These are phyloP conservation scores for Gossypium anomalum DNA, from an alignment of 345 rosid genomes.

Conservation along the genomic window DNA sequence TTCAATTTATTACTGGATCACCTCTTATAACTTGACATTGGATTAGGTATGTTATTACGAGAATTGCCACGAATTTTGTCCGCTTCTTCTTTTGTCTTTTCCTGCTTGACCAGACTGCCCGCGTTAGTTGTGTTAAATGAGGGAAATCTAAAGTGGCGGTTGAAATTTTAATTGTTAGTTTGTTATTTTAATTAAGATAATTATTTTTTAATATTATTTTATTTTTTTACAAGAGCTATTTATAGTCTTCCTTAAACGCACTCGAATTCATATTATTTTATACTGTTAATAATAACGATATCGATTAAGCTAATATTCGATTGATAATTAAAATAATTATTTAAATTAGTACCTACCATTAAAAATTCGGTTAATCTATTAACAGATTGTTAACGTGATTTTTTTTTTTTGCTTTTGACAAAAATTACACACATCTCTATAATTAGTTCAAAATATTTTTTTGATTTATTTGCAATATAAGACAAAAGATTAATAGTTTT, in stretches of 20 bases:
- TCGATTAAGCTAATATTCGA: no score
- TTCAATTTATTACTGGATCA: background rate
- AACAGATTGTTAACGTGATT: fast-evolving
- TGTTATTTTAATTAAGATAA: no score
- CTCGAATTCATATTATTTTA: fast-evolving
- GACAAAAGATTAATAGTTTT: no score
- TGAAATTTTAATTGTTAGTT: background rate
- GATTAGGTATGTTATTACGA: background rate
- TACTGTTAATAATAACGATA: fast-evolving
- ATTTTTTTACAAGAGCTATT: fast-evolving
- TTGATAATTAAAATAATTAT: no score
- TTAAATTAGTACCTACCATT: no score
- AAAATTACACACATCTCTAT: no score
- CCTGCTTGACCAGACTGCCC: background rate
- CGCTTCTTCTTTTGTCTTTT: slow-evolving; percentile 1
- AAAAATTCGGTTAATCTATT: no score
- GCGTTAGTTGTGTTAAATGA: background rate
- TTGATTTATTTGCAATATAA: no score
- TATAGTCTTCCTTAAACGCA: fast-evolving
- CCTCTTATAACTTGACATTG: background rate
- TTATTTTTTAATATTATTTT: no score
- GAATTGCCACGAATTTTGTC: slow-evolving; percentile 11
- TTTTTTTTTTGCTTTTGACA: no score
- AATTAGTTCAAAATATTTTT: no score
- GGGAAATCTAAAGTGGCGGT: background rate